Percentiles rank a stretch among this genome's conserved stretches.
Evolutionary conservation across 176 grass and related monocot genomes (phyloP).

Genomic region (Lolium multiflorum): DNA sequence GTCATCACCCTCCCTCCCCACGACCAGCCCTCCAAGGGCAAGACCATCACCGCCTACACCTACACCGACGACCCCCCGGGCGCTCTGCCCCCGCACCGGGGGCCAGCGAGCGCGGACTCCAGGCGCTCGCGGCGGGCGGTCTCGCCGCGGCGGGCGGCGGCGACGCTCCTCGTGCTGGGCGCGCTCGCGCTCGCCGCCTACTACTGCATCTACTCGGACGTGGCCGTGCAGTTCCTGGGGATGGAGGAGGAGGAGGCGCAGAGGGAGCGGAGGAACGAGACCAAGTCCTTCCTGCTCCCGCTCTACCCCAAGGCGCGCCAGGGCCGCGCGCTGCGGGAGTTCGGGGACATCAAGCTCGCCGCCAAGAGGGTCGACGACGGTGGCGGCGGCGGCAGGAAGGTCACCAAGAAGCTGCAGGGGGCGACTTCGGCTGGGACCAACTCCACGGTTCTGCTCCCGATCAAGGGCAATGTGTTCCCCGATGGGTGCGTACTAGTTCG

Average conservation of each 20-base stretch:
- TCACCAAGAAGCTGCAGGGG: constrained; percentile 42
- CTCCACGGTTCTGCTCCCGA: constrained; percentile 69
- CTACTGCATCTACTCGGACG: constrained; percentile 75
- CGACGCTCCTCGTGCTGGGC: constrained; percentile 42
- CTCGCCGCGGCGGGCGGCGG: constrained; percentile 46
- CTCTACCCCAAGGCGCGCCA: constrained; percentile 76
- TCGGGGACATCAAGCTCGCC: constrained; percentile 71
- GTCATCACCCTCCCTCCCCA: constrained; percentile 91
- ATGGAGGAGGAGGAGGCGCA: constrained; percentile 64
- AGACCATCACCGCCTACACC: constrained; percentile 95
- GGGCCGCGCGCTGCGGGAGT: constrained; percentile 65
- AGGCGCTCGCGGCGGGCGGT: constrained; percentile 35
- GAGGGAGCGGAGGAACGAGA: constrained; percentile 56
- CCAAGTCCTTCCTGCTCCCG: constrained; percentile 78
- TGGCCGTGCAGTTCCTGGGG: constrained; percentile 71
- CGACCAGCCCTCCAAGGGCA: constrained; percentile 97
- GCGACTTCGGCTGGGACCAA: constrained; percentile 35
- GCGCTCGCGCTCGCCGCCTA: constrained; percentile 65
- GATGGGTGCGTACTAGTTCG: constrained; percentile 67
- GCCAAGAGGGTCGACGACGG: constrained; percentile 43
- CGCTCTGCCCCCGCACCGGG: not conserved
- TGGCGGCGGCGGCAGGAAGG: constrained; percentile 12
- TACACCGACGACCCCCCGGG: constrained; percentile 57
- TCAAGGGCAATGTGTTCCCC: constrained; percentile 92
- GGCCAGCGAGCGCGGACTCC: not conserved